phyloP scores from a whole-genome alignment of 1,284 basidiomycete genomes.

The Flammula alnicola region DNA sequence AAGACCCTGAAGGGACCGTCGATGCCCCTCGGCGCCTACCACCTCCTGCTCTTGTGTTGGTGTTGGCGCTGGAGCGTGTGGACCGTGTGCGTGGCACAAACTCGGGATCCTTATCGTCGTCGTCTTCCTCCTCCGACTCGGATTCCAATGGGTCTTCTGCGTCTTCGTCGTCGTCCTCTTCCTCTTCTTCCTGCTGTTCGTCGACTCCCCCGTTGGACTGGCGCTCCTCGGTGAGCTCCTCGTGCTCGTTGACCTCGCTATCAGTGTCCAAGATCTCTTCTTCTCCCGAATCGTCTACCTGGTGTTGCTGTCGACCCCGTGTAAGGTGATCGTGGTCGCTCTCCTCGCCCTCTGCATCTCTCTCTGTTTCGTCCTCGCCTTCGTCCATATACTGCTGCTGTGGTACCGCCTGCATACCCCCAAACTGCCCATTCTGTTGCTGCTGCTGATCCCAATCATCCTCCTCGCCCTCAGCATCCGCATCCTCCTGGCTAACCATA shows the following conservation, averaged over 20 bases:
- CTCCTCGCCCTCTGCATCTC: constrained; percentile 19
- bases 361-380: constrained; percentile 11
- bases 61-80: neutral
- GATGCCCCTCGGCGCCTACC: neutral
- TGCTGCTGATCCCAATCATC: constrained; percentile 24
- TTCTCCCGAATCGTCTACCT: no score
- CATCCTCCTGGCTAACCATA: constrained; percentile 23
- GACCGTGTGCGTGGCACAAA: constrained; percentile 19
- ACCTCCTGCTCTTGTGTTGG: constrained; percentile 1
- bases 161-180: constrained; percentile 27
- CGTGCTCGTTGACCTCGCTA: no score
- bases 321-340: constrained; percentile 1
- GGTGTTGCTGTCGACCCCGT: no score
- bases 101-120: constrained; percentile 19
- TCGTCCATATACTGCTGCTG: constrained; percentile 17
- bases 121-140: constrained; percentile 17
- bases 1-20: no score
- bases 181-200: constrained; percentile 3
- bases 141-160: constrained; percentile 26
- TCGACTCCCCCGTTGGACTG: no score
- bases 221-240: no score
- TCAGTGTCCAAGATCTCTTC: no score
- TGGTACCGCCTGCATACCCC: no score
- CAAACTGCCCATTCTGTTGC: constrained; percentile 5
- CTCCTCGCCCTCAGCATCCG: constrained; percentile 28